Evolutionary conservation across 2,329 filamentous ascomycete genomes (phyloP).

Genomic region (Anisogramma anomala): DNA sequence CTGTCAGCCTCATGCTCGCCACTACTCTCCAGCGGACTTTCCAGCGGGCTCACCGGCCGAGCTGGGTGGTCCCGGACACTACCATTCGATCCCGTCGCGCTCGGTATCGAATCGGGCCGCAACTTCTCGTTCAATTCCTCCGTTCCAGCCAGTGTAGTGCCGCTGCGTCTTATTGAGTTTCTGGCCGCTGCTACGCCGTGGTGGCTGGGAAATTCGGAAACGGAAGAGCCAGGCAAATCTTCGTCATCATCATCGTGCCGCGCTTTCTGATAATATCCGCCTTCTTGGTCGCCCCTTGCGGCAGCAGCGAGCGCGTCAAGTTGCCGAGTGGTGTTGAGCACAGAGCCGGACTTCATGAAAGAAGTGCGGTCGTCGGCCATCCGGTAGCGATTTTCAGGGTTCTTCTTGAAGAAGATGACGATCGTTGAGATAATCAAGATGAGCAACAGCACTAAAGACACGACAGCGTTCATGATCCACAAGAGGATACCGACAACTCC

Average conservation of each 20-base stretch:
- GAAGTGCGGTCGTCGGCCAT: constrained; percentile 83
- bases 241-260: constrained; percentile 59
- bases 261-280: constrained; percentile 35
- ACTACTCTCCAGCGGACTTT: constrained; percentile 22
- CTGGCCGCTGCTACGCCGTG: constrained; percentile 21
- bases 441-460: constrained; percentile 63
- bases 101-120: constrained; percentile 18
- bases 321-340: constrained; percentile 59
- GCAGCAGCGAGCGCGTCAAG: constrained; percentile 74
- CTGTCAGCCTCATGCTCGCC: constrained; percentile 29
- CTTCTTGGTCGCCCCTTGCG: constrained; percentile 62
- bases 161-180: constrained; percentile 36
- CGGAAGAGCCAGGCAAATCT: constrained; percentile 26
- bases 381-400: constrained; percentile 77
- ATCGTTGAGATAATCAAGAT: constrained; percentile 58
- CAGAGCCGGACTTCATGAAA: constrained; percentile 80
- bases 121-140: constrained; percentile 16
- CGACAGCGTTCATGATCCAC: constrained; percentile 70
- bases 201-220: constrained; percentile 5
- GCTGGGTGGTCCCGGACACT: constrained; percentile 16
- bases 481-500: constrained; percentile 76
- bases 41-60: constrained; percentile 19
- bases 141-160: constrained; percentile 37
- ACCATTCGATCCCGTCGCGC: constrained; percentile 16
- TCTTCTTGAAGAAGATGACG: constrained; percentile 67